Evolutionary conservation across 441 rosid genomes (phyloP).

Genomic region (Corymbia citriodora): DNA sequence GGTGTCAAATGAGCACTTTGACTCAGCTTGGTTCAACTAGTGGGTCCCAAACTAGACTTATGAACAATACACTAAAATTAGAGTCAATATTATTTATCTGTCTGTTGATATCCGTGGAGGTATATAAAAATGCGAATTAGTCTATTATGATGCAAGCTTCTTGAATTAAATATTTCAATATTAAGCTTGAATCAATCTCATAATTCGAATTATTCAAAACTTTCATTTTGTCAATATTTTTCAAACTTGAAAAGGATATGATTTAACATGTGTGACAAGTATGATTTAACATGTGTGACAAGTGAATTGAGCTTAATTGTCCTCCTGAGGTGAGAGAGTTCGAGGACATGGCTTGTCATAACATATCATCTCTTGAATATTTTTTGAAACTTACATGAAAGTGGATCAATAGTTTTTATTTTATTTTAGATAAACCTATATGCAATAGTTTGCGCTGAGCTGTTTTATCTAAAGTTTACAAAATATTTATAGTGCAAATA

Average conservation of each 20-base stretch:
- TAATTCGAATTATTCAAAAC: too few relatives aligned
- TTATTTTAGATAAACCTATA: background rate
- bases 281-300: background rate
- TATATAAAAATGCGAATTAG: too few relatives aligned
- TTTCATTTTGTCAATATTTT: too few relatives aligned
- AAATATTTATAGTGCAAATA: background rate
- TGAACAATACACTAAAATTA: too few relatives aligned
- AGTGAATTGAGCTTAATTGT: background rate
- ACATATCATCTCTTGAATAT: rapidly evolving
- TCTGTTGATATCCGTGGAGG: too few relatives aligned
- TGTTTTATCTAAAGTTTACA: background rate
- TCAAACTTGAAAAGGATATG: too few relatives aligned
- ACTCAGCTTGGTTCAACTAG: too few relatives aligned
- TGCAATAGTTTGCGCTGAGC: rapidly evolving
- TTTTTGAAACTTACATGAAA: too few relatives aligned
- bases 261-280: too few relatives aligned
- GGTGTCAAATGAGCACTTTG: background rate
- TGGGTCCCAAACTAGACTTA: too few relatives aligned
- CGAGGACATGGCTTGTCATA: rapidly evolving
- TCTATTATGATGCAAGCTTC: background rate
- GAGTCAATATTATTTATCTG: too few relatives aligned
- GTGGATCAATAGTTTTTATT: background rate
- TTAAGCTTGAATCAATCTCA: background rate
- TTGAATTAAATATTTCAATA: background rate
- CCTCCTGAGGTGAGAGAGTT: rapidly evolving